Conservation (phyloP, 306 rosid genomes). For the Hippophae gyantsensis region DNA sequence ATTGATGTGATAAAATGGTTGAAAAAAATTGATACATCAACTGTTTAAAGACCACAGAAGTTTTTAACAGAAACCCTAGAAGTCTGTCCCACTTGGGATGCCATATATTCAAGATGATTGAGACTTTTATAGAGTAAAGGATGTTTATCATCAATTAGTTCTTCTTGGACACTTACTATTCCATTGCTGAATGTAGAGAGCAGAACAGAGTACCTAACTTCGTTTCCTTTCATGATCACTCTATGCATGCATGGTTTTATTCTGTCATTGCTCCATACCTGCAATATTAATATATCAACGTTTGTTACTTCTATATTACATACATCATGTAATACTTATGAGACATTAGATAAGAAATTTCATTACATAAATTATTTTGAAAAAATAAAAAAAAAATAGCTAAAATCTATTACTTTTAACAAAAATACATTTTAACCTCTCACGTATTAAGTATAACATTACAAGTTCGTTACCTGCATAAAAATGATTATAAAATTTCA, state of each 20-base stretch:
- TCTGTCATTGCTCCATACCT: conserved; percentile 19
- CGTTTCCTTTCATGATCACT: conserved; percentile 1
- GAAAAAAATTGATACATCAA: too few relatives aligned
- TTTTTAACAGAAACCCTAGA: not conserved
- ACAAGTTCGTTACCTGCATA: too few relatives aligned
- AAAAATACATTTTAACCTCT: too few relatives aligned
- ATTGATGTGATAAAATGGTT: too few relatives aligned
- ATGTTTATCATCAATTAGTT: conserved; percentile 11
- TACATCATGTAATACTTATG: too few relatives aligned
- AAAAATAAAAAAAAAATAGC: too few relatives aligned
- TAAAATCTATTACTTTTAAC: too few relatives aligned
- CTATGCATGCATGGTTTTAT: conserved; percentile 8
- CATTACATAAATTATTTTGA: too few relatives aligned
- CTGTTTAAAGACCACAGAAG: conserved; percentile 11
- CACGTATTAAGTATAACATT: too few relatives aligned
- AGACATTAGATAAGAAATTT: too few relatives aligned
- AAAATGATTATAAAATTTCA: too few relatives aligned
- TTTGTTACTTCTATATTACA: too few relatives aligned
- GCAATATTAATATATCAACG: not conserved
- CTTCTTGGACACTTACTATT: conserved; percentile 1
- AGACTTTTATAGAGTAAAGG: conserved; percentile 8
- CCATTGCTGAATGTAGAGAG: conserved; percentile 8
- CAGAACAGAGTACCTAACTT: conserved; percentile 1
- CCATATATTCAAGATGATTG: not conserved
- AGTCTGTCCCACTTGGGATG: not conserved